Percentiles rank a stretch among this genome's conserved stretches.
Conservation (phyloP, 768 basidiomycete genomes). For the Brasilioporus rufonigricans region DNA sequence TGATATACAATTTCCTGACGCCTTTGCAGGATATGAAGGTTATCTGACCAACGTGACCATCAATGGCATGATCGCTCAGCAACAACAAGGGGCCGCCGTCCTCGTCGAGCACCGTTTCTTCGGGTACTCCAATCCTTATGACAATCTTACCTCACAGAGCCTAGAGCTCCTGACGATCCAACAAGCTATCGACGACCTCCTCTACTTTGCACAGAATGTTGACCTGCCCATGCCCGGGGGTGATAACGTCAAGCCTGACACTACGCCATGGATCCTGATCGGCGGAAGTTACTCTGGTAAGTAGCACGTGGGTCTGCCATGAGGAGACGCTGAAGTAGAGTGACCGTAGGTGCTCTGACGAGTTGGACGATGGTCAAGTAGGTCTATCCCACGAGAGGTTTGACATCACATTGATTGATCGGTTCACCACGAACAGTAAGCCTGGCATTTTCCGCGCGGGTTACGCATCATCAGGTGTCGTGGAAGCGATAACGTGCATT, state of each 20-base stretch:
- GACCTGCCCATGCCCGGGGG: conserved; percentile 67
- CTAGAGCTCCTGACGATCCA: conserved; percentile 63
- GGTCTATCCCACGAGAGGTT: conserved; percentile 13
- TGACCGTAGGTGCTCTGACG: conserved; percentile 38
- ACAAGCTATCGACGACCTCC: conserved; percentile 73
- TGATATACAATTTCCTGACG: not conserved
- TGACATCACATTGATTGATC: not conserved
- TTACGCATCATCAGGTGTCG: conserved; percentile 46
- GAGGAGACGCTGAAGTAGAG: not conserved
- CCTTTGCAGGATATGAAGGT: conserved; percentile 30
- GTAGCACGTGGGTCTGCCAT: not conserved
- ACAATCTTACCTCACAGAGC: conserved; percentile 57
- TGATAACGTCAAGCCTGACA: conserved; percentile 53
- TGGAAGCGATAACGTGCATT: conserved; percentile 42
- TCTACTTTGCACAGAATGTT: conserved; percentile 65
- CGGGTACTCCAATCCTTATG: conserved; percentile 68
- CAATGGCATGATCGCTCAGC: conserved; percentile 63
- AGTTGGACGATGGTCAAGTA: conserved; percentile 72
- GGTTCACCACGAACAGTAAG: conserved; percentile 27
- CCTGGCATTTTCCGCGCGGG: conserved; percentile 41
- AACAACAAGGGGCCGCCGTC: conserved; percentile 60
- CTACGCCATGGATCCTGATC: conserved; percentile 41
- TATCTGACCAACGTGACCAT: conserved; percentile 67
- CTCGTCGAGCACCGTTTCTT: conserved; percentile 75
- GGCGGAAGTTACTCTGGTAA: conserved; percentile 43